These are phyloP conservation scores for Noccaea bulbosa DNA, from an alignment of 345 rosid genomes.

Conservation along the genomic window DNA sequence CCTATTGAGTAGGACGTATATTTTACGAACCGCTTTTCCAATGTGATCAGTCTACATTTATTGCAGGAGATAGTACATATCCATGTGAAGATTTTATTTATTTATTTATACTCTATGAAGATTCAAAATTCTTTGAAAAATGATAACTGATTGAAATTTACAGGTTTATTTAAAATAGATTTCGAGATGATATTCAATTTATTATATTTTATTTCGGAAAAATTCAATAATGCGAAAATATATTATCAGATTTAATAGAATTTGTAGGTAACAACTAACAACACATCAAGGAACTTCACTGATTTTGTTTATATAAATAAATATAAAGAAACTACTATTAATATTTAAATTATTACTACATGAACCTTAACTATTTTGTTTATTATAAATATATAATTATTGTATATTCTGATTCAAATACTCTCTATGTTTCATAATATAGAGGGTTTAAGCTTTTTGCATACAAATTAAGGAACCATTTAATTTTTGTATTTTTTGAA, in stretches of 20 bases:
- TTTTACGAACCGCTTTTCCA: slow-evolving; percentile 27
- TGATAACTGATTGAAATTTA: background rate
- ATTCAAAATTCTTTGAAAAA: background rate
- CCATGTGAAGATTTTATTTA: slow-evolving; percentile 10
- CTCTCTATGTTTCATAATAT: no score
- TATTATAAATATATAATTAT: no score
- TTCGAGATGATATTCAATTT: background rate
- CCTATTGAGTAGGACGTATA: background rate
- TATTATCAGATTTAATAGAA: background rate
- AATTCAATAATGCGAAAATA: background rate
- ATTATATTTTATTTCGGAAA: background rate
- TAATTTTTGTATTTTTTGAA: no score
- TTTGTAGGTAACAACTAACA: background rate
- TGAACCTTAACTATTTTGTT: no score
- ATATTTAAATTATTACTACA: no score
- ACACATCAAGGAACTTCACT: background rate
- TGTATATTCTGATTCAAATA: no score
- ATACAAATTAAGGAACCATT: no score
- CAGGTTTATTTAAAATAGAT: background rate
- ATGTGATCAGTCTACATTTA: slow-evolving; percentile 31
- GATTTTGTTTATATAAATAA: no score
- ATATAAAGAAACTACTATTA: no score
- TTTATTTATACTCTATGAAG: background rate
- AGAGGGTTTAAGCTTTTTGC: no score
- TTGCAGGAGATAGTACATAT: slow-evolving; percentile 34